Percentiles rank a stretch among this genome's conserved stretches.
These are phyloP conservation scores for Penicillium verrucosum DNA, from an alignment of 2,329 filamentous ascomycete genomes.

Conservation along the genomic window DNA sequence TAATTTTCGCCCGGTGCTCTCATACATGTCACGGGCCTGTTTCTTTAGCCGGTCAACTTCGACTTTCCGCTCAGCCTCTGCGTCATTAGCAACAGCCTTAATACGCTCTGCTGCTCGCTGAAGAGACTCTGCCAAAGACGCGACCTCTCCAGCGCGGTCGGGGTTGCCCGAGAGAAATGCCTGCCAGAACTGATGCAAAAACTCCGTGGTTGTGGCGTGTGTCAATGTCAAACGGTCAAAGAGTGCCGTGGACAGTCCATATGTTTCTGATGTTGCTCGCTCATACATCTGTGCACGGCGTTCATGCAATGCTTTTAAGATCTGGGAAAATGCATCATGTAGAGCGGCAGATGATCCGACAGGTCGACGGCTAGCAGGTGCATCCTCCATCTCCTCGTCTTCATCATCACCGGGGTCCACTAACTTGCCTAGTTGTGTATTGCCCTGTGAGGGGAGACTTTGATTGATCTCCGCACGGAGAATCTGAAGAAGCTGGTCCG, in stretches of 20 bases:
- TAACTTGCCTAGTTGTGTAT: slow-evolving; percentile 64
- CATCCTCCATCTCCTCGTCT: slow-evolving; percentile 55
- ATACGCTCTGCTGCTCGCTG: slow-evolving; percentile 74
- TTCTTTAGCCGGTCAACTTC: slow-evolving; percentile 64
- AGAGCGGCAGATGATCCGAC: slow-evolving; percentile 70
- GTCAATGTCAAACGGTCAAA: slow-evolving; percentile 68
- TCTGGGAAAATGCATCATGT: slow-evolving; percentile 53
- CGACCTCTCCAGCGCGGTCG: slow-evolving; percentile 74
- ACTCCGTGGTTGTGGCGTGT: slow-evolving; percentile 90
- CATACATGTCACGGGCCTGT: slow-evolving; percentile 67
- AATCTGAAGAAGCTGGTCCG: slow-evolving; percentile 62
- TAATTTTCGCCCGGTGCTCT: slow-evolving; percentile 70
- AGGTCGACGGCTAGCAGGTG: slow-evolving; percentile 36
- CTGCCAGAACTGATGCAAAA: slow-evolving; percentile 95
- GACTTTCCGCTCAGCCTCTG: slow-evolving; percentile 69
- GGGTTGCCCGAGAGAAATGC: slow-evolving; percentile 86
- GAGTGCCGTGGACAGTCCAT: slow-evolving; percentile 49
- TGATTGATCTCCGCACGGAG: slow-evolving; percentile 60
- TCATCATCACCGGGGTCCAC: slow-evolving; percentile 54
- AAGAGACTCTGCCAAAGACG: slow-evolving; percentile 77
- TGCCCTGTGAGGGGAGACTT: slow-evolving; percentile 51
- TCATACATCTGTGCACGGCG: slow-evolving; percentile 50
- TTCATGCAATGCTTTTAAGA: slow-evolving; percentile 56
- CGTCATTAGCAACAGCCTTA: slow-evolving; percentile 72
- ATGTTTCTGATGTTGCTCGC: slow-evolving; percentile 36